Percentiles rank a stretch among this genome's conserved stretches.
These are phyloP conservation scores for Jamesozyma gamospora DNA, from an alignment of 805 yeast genomes.

Conservation along the genomic window DNA sequence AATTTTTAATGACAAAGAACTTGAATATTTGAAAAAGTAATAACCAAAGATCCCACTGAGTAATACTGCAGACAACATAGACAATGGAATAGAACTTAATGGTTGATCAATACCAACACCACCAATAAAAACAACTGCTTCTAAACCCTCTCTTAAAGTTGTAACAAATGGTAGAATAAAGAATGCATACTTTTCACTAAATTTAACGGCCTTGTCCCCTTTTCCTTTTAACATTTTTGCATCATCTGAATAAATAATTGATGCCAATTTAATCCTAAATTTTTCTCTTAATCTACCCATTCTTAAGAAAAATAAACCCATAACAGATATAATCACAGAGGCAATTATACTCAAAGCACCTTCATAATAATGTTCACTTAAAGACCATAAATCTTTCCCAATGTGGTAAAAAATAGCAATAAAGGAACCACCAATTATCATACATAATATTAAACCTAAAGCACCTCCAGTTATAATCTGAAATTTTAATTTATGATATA, in stretches of 20 bases:
- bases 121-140: conserved; percentile 85
- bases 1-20: conserved; percentile 61
- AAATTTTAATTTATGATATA: conserved; percentile 39
- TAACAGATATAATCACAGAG: conserved; percentile 65
- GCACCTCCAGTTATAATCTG: conserved; percentile 82
- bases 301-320: conserved; percentile 79
- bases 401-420: conserved; percentile 60
- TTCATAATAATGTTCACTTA: conserved; percentile 85
- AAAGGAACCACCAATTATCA: conserved; percentile 63
- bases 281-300: conserved; percentile 74
- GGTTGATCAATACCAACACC: conserved; percentile 78
- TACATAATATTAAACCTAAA: conserved; percentile 58
- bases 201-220: conserved; percentile 25
- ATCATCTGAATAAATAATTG: conserved; percentile 29
- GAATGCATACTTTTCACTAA: conserved; percentile 53
- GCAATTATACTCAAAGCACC: conserved; percentile 74
- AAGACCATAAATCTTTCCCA: conserved; percentile 80
- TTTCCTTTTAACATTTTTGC: conserved; percentile 10
- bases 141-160: conserved; percentile 80
- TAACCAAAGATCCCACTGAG: conserved; percentile 58
- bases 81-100: conserved; percentile 50
- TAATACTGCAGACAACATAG: conserved; percentile 48
- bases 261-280: conserved; percentile 58
- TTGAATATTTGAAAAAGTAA: conserved; percentile 66
- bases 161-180: conserved; percentile 78